Conservation (phyloP, 2,329 filamentous ascomycete species). For the Penicillium sp. region DNA sequence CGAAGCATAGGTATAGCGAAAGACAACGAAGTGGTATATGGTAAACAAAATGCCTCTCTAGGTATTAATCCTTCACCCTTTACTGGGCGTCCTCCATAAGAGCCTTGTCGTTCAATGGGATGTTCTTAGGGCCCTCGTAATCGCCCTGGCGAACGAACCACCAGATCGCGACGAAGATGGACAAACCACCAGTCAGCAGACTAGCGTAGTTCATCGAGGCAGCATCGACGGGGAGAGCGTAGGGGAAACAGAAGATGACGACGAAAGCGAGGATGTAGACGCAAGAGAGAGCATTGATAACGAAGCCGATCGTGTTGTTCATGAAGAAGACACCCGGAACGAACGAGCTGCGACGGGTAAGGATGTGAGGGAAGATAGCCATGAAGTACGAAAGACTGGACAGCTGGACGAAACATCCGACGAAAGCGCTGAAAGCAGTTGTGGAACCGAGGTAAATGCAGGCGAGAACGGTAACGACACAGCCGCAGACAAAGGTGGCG, state of each 20-base stretch:
- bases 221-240: conserved; percentile 46
- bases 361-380: conserved; percentile 54
- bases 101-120: conserved; percentile 35
- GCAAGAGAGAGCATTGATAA: conserved; percentile 52
- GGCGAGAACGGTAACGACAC: conserved; percentile 55
- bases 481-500: conserved; percentile 56
- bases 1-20: conserved; percentile 1
- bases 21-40: conserved; percentile 16
- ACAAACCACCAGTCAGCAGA: conserved; percentile 54
- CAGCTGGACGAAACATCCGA: conserved; percentile 60
- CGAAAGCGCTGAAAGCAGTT: conserved; percentile 58
- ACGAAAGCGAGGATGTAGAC: conserved; percentile 57
- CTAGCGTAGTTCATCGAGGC: conserved; percentile 56
- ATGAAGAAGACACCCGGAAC: conserved; percentile 56
- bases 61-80: neutral
- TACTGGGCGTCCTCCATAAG: conserved; percentile 33
- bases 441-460: conserved; percentile 58
- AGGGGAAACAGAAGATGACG: conserved; percentile 62
- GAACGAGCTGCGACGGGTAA: conserved; percentile 54
- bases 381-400: conserved; percentile 56
- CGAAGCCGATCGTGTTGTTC: conserved; percentile 49
- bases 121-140: conserved; percentile 39
- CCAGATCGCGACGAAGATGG: conserved; percentile 51
- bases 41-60: conserved; percentile 6
- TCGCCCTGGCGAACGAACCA: conserved; percentile 38